phyloP scores from a whole-genome alignment of 805 yeast genomes.

The Candida boleticola region DNA sequence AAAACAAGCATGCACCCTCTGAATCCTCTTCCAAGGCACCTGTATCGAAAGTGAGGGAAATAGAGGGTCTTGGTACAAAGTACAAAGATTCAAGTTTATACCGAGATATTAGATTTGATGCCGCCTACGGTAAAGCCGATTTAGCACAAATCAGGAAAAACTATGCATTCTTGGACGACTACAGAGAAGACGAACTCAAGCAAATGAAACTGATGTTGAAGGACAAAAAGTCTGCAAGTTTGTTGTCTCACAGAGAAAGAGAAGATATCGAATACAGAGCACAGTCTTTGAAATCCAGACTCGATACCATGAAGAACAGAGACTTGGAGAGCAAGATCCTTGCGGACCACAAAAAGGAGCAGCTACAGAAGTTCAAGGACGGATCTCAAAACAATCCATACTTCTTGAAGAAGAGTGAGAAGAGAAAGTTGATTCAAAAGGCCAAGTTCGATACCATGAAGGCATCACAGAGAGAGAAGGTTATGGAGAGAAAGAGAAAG shows the following conservation, averaged over 20 bases:
- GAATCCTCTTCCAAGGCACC: conserved; percentile 74
- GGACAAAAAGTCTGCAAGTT: conserved; percentile 47
- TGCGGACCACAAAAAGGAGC: conserved; percentile 53
- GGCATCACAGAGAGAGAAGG: conserved; percentile 70
- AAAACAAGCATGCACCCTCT: conserved; percentile 82
- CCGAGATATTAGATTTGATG: conserved; percentile 86
- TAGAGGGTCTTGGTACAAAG: conserved; percentile 60
- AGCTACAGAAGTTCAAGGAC: conserved; percentile 42
- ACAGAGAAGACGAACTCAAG: conserved; percentile 69
- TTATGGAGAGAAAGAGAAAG: conserved; percentile 84
- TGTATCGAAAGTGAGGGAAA: conserved; percentile 66
- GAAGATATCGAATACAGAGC: conserved; percentile 53
- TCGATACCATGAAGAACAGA: conserved; percentile 66
- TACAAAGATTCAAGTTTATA: conserved; percentile 45
- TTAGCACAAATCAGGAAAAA: conserved; percentile 63
- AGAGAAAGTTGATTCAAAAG: conserved; percentile 70
- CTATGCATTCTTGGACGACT: conserved; percentile 83
- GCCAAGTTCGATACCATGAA: conserved; percentile 77
- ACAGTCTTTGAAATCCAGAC: conserved; percentile 63
- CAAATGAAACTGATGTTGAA: conserved; percentile 56
- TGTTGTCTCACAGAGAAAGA: conserved; percentile 43
- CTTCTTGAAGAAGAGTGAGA: conserved; percentile 67
- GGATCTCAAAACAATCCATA: conserved; percentile 52
- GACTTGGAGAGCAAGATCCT: conserved; percentile 73
- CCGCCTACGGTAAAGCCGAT: conserved; percentile 85